Base-by-base conservation (phyloP, 2,329 filamentous ascomycete genomes). In the Fusarium torulosum region DNA sequence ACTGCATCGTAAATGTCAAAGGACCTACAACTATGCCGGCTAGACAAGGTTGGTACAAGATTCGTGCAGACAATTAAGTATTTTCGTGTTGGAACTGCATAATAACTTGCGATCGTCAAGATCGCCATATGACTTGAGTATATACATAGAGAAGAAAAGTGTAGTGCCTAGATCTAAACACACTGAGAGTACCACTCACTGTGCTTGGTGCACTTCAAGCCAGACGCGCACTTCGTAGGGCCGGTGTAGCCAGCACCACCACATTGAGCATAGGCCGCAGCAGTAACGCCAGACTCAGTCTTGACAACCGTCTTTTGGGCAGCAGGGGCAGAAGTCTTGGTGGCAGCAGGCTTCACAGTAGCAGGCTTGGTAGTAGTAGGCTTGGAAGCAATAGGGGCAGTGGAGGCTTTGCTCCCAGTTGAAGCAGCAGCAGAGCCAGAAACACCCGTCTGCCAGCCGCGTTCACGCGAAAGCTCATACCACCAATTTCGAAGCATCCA, bases 401-500 rank as follows among this genome's bases (percentile, higher is more conserved):
- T 33, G 8, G 58, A 38, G 4, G 44, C 19, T 1, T 54, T n/a
- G n/a, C n/a, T n/a, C n/a, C n/a, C n/a, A n/a, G n/a, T n/a, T n/a
- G n/a, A n/a, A n/a, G n/a, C n/a, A n/a, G n/a, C n/a, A n/a, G n/a
- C 45, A 8, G 59, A 61, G 17, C 25, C 19, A 11, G 42, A 20
- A 7, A 21, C 19, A 27, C 50, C 33, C 6, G 41, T 59, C 52
- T 74, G 70, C 75, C 75, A 77, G 55, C 70, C 69, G 0, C 75
- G 74, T 19, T 71, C 40, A 1, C 75, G 74, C 27, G 75, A 77
- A 33, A 77, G 67, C 61, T 77, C 70, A 33, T 77, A 74, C 81
- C 81, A 84, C 80, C 81, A 84, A 69, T 84, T 80, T 2, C 81
- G 72, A 45, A 80, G 70, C 81, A 84, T 84, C 82, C 82, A 84